These are phyloP conservation scores for Pleomassaria siparia DNA, from an alignment of 2,329 filamentous ascomycete species.

Conservation along the genomic window DNA sequence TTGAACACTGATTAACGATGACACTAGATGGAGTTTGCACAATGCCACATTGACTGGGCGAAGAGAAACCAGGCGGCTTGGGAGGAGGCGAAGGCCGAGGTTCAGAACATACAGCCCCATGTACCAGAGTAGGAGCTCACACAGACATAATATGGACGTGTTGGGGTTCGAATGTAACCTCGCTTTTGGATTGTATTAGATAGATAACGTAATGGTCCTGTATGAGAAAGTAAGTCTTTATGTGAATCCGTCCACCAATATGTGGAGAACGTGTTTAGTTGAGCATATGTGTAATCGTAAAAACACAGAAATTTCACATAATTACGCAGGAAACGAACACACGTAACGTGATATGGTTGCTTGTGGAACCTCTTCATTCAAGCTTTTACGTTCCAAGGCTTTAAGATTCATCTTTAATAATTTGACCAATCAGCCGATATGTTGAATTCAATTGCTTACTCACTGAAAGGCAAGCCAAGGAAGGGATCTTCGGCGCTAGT, in stretches of 20 bases:
- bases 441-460: background rate
- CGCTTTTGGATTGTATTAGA: conserved; percentile 6
- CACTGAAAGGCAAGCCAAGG: conserved; percentile 1
- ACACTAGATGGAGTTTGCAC: conserved; percentile 80
- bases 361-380: background rate
- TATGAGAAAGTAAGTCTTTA: background rate
- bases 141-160: background rate
- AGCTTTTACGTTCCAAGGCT: background rate
- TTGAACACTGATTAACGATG: conserved; percentile 8
- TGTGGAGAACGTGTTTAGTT: background rate
- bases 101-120: conserved; percentile 73
- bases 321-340: no score
- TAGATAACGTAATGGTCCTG: conserved; percentile 4
- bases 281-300: no score
- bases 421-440: background rate
- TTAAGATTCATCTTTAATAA: background rate
- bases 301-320: no score
- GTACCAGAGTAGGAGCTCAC: conserved; percentile 6
- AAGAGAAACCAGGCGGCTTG: conserved; percentile 88
- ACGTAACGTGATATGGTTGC: no score
- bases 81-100: conserved; percentile 86
- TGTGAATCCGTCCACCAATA: background rate
- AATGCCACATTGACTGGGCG: conserved; percentile 92
- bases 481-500: conserved; percentile 6
- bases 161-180: background rate